A percentile compares a stretch with the other conserved stretches of the same genome.
Evolutionary conservation across 2,329 filamentous ascomycete species (phyloP).

Genomic region (Onygenales sp.): DNA sequence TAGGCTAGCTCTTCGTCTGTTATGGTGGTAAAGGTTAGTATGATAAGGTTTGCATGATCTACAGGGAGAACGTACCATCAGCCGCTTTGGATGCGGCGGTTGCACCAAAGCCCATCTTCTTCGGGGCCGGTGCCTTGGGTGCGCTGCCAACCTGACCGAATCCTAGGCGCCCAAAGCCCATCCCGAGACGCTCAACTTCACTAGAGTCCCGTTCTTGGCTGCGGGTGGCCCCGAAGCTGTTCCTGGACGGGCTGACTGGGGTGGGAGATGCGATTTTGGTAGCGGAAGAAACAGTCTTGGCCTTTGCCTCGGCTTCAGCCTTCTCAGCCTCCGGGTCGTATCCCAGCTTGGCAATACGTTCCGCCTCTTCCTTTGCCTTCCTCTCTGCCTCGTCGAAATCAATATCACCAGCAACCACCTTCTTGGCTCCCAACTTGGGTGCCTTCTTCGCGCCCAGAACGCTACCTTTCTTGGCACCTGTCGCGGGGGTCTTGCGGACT

Average conservation of each 20-base stretch:
- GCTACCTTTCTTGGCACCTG: slow-evolving; percentile 65
- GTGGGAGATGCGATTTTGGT: slow-evolving; percentile 64
- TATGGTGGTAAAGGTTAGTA: not conserved
- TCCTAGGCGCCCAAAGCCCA: slow-evolving; percentile 75
- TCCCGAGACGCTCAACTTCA: slow-evolving; percentile 80
- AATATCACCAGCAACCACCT: slow-evolving; percentile 66
- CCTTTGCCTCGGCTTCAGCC: slow-evolving; percentile 31
- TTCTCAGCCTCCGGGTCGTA: slow-evolving; percentile 89
- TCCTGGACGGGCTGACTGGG: slow-evolving; percentile 57
- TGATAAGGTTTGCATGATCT: not conserved
- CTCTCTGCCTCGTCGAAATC: slow-evolving; percentile 97
- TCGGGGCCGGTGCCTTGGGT: slow-evolving; percentile 52
- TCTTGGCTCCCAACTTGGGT: slow-evolving; percentile 83
- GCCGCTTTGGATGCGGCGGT: slow-evolving; percentile 62
- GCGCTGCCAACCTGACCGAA: slow-evolving; percentile 77
- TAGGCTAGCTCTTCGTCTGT: slow-evolving; percentile 68
- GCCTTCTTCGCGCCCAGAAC: slow-evolving; percentile 79
- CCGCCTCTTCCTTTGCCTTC: slow-evolving; percentile 94
- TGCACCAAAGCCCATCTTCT: slow-evolving; percentile 81
- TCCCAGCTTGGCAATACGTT: slow-evolving; percentile 87
- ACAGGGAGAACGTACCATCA: slow-evolving; percentile 47
- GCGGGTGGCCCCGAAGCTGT: slow-evolving; percentile 52
- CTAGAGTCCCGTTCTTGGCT: slow-evolving; percentile 50
- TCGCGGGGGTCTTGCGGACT: slow-evolving; percentile 62
- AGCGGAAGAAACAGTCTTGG: slow-evolving; percentile 37